phyloP scores from a whole-genome alignment of 2,329 filamentous ascomycete species.

The Sarocladiaceae sp. region DNA sequence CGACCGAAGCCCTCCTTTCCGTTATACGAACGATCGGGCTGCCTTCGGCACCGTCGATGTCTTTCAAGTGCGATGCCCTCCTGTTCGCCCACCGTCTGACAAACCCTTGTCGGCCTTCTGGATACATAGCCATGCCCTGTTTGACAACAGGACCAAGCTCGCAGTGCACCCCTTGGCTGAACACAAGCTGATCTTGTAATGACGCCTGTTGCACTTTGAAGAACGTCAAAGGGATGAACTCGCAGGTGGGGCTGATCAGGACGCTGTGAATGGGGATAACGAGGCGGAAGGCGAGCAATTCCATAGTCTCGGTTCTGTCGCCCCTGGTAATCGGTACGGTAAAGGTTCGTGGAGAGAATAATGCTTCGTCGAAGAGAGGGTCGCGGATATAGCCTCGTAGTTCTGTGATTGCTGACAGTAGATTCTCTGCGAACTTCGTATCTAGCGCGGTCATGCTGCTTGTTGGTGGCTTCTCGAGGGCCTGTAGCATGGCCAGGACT shows the following conservation, averaged over 20 bases:
- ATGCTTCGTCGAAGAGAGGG: slow-evolving; percentile 40
- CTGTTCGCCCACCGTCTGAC: not conserved
- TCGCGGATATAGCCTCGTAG: slow-evolving; percentile 40
- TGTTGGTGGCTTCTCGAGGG: slow-evolving; percentile 29
- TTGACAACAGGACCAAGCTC: slow-evolving; percentile 52
- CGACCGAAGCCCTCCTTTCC: slow-evolving; percentile 1
- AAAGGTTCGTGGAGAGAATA: slow-evolving; percentile 38
- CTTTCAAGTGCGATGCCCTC: not conserved
- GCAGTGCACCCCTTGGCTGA: slow-evolving; percentile 55
- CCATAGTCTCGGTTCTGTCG: slow-evolving; percentile 12
- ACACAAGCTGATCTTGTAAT: slow-evolving; percentile 50
- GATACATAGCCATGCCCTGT: slow-evolving; percentile 10
- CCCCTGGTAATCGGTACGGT: slow-evolving; percentile 26
- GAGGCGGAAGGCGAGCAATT: slow-evolving; percentile 52
- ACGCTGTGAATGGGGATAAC: slow-evolving; percentile 59
- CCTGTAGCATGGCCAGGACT: slow-evolving; percentile 24
- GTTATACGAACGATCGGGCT: not conserved
- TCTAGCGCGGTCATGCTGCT: slow-evolving; percentile 31
- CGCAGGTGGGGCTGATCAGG: slow-evolving; percentile 45
- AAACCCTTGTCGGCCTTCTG: slow-evolving; percentile 8
- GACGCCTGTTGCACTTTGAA: slow-evolving; percentile 65
- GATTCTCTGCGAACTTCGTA: slow-evolving; percentile 36
- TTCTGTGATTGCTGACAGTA: slow-evolving; percentile 38
- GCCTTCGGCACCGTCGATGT: not conserved
- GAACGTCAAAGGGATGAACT: slow-evolving; percentile 59